phyloP scores from a whole-genome alignment of 257 asterid species.

The Primulina huaijiensis region DNA sequence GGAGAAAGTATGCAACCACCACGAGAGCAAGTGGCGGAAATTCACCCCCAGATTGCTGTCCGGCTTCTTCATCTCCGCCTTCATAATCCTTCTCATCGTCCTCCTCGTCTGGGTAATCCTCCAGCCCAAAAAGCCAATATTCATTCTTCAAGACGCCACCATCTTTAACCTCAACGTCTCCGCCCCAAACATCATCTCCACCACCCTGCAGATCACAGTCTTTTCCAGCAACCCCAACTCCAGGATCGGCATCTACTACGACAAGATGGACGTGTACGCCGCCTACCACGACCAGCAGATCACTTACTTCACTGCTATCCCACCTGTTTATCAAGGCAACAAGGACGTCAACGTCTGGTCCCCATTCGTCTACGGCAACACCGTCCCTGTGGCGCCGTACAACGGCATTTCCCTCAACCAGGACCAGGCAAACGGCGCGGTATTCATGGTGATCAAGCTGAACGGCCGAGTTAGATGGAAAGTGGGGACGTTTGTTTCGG shows the following conservation, averaged over 20 bases:
- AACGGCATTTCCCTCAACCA: conserved; percentile 48
- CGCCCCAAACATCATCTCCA: conserved; percentile 72
- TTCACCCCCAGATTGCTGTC: conserved; percentile 30
- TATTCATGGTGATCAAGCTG: conserved; percentile 39
- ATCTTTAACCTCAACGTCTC: not conserved
- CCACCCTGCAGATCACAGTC: conserved; percentile 71
- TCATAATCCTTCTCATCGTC: conserved; percentile 29
- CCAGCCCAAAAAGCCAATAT: conserved; percentile 75
- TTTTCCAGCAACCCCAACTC: conserved; percentile 68
- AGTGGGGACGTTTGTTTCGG: conserved; percentile 56
- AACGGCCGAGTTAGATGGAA: conserved; percentile 73
- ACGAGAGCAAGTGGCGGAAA: conserved; percentile 39
- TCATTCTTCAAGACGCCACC: conserved; percentile 40
- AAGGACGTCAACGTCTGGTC: conserved; percentile 81
- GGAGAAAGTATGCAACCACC: conserved; percentile 66
- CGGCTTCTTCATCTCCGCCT: conserved; percentile 33
- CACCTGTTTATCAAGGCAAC: conserved; percentile 76
- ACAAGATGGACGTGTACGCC: conserved; percentile 47
- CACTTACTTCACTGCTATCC: conserved; percentile 63
- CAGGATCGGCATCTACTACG: conserved; percentile 67
- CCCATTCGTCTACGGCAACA: conserved; percentile 58
- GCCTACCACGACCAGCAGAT: conserved; percentile 68
- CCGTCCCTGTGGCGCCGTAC: conserved; percentile 81
- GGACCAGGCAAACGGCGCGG: conserved; percentile 57
- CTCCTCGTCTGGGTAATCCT: conserved; percentile 78